Evolutionary conservation across 805 yeast species (phyloP).

Genomic region (Ogataea saltuana): DNA sequence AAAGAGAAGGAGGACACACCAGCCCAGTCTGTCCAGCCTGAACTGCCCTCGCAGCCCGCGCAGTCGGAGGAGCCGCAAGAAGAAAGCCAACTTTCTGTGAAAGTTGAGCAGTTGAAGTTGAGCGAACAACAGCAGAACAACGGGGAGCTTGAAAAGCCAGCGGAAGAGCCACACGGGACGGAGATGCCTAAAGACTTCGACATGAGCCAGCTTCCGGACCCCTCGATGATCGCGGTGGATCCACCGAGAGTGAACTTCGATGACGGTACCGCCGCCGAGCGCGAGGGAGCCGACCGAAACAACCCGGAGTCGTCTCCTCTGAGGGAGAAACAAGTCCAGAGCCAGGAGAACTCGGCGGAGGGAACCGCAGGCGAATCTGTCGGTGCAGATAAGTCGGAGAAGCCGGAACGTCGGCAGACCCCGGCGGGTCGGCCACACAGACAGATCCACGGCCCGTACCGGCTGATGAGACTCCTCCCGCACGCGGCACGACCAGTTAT

Average conservation of each 20-base stretch:
- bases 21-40: too few species aligned
- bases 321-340: not conserved
- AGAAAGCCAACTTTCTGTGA: constrained; percentile 6
- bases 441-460: constrained; percentile 79
- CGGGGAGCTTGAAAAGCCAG: too few species aligned
- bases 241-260: constrained; percentile 15
- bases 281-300: not conserved
- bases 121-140: constrained; percentile 9
- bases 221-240: constrained; percentile 25
- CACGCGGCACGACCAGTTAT: constrained; percentile 81
- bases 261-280: not conserved
- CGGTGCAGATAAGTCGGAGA: constrained; percentile 17
- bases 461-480: constrained; percentile 77
- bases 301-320: not conserved
- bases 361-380: not conserved
- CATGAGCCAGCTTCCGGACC: constrained; percentile 37
- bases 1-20: constrained; percentile 1
- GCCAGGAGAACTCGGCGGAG: not conserved
- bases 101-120: constrained; percentile 12
- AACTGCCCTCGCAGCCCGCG: too few species aligned
- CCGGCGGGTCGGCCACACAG: constrained; percentile 41
- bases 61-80: not conserved
- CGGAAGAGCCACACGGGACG: not conserved
- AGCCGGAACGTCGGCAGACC: constrained; percentile 38
- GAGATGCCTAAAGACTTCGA: constrained; percentile 36